Conservation (phyloP, 352 stramenopile genomes). For the Globisporangium cederbergense region DNA sequence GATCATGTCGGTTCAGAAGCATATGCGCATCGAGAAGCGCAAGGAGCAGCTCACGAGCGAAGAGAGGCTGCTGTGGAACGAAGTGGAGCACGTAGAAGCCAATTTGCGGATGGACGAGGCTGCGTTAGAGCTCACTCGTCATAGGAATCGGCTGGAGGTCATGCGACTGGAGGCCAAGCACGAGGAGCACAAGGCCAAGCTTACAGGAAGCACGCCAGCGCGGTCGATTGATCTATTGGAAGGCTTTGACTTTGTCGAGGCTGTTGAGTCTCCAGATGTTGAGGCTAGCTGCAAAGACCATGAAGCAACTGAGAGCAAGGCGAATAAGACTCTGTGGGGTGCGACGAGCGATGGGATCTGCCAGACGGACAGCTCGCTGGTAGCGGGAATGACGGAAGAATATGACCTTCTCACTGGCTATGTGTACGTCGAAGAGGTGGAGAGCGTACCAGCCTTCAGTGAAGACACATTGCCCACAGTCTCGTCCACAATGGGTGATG, state of each 20-base stretch:
- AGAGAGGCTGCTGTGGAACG: slow-evolving; percentile 40
- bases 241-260: slow-evolving; percentile 39
- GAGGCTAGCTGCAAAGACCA: not conserved
- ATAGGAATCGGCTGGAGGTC: slow-evolving; percentile 49
- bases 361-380: slow-evolving; percentile 11
- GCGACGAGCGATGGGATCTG: slow-evolving; percentile 10
- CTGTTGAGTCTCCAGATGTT: not conserved
- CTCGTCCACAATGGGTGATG: not conserved
- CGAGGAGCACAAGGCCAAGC: not conserved
- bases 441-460: not conserved
- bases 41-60: slow-evolving; percentile 40
- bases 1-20: slow-evolving; percentile 36
- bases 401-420: slow-evolving; percentile 19
- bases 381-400: slow-evolving; percentile 1
- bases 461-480: not conserved
- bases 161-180: slow-evolving; percentile 40
- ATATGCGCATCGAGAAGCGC: slow-evolving; percentile 47
- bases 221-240: slow-evolving; percentile 11
- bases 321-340: slow-evolving; percentile 6
- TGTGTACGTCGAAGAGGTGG: slow-evolving; percentile 20
- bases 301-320: not conserved
- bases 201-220: slow-evolving; percentile 17
- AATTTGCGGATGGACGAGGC: slow-evolving; percentile 36
- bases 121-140: slow-evolving; percentile 32
- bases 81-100: slow-evolving; percentile 45